Conservation (phyloP, 129 eudicot species). For the Ambrosia artemisiifolia region DNA sequence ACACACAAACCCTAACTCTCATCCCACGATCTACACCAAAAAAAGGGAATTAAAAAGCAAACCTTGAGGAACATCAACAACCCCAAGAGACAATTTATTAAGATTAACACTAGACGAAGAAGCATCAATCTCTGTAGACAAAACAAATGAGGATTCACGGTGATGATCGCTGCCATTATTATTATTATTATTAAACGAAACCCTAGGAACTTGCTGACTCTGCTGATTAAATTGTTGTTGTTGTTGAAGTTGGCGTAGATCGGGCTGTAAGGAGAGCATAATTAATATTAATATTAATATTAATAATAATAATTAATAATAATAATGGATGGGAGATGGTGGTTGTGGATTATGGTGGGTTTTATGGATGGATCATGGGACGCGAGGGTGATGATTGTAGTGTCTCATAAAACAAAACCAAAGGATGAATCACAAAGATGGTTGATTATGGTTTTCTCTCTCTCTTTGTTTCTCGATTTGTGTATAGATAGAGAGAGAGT, state of each 20-base stretch:
- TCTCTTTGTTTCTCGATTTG: constrained; percentile 21
- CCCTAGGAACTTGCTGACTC: constrained; percentile 61
- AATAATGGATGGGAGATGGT: constrained; percentile 25
- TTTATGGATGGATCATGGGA: constrained; percentile 33
- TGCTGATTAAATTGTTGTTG: constrained; percentile 48
- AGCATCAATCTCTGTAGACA: constrained; percentile 34
- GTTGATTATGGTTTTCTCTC: not conserved
- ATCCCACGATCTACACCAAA: not conserved
- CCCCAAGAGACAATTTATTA: constrained; percentile 31
- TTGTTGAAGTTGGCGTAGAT: constrained; percentile 69
- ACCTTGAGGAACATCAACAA: constrained; percentile 63
- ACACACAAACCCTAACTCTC: constrained; percentile 19
- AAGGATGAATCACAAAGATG: constrained; percentile 11
- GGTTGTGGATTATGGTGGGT: constrained; percentile 6
- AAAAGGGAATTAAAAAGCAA: not conserved
- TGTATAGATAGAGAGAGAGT: constrained; percentile 31
- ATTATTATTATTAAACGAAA: constrained; percentile 39
- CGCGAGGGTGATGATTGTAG: constrained; percentile 33
- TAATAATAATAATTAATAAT: too few species aligned
- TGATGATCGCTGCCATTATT: constrained; percentile 44
- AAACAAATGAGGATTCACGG: constrained; percentile 49
- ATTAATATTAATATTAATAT: too few species aligned
- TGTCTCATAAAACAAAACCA: constrained; percentile 24
- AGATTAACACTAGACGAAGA: constrained; percentile 31
- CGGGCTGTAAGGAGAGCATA: constrained; percentile 76